Evolutionary conservation across 2,329 filamentous ascomycete genomes (phyloP), one percentile per base, ranked within the genome.

Genomic region (Fusarium musae): DNA sequence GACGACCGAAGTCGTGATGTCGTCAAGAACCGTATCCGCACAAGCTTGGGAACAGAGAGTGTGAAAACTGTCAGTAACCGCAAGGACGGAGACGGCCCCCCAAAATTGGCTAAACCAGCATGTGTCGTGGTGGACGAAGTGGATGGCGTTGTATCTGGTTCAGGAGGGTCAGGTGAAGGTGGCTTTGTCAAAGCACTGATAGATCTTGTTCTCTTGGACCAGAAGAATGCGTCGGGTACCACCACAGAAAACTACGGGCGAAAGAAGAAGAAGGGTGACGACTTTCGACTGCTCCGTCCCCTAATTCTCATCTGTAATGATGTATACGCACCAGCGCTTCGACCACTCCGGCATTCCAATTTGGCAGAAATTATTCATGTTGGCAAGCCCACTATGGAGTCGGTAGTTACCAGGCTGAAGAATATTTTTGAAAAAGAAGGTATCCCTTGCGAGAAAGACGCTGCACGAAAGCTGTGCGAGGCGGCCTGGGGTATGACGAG

Each of bases 101-200:
- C 89, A 61, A 97, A 94, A 79, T 87, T 92, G 39, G 95, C 93
- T 17, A 93, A 92, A 66, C 97, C 96, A 1, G 91, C 98, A 1
- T 99, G 96, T 75, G 93, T 99, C 8, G 88, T 99, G 5, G 94
- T 99, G 2, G 96, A 99, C 78, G 96, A 99, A 82, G 96, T 98
- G 2, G 96, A 99, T 79, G 96, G 96, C 44, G 96, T 97, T 1
- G 94, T 97, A 5, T 88, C 93, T 28, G 95, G 96, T 16, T 91
- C 92, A 56, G 92, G 93, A 9, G 88, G 85, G 30, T 91, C 92
- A 34, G 93, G 95, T 42, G 96, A 99, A 80, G 96, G 96, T 58
- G 96, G 96, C 0, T 99, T 99, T 75, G 91, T 99, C 82, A 97
- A 95, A 80, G 96, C 96, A 3, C 84, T 99, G 67, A 96, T 99